Base-by-base conservation (phyloP, 2,329 filamentous ascomycete genomes). In the Alternaria angustiovoidea region DNA sequence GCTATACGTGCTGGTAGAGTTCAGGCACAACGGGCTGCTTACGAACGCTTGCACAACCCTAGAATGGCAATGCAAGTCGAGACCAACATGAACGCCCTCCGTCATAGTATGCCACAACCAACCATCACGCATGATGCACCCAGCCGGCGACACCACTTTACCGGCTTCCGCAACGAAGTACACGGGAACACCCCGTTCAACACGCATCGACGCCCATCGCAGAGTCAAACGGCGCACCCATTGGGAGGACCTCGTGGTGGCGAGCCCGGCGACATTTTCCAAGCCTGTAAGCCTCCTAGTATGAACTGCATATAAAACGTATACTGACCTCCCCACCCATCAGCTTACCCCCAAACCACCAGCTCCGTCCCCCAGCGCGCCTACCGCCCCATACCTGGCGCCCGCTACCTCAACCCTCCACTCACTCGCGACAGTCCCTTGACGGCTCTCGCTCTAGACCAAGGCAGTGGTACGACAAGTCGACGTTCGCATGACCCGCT, bases 1-100 rank as follows among this genome's bases (percentile, higher is more conserved):
- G 14, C 16, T 34, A 18, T 46, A 22, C 61, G 36, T 20, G 34
- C 32, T n/a, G 58, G 62, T 9, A 64, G 61, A 54, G 64, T 67
- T 18, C 67, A 63, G 46, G 55, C 53, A 12, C 67, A 70, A 12
- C 49, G 66, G 36, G 63, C 51, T n/a, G 62, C 61, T 2, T 66
- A 64, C 34, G 68, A 66, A 32, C 64, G 58, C 16, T 39, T 68
- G 48, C 65, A 66, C 4, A 61, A 63, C 34, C n/a, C 22, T 12
- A n/a, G 14, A n/a, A 24, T 24, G 39, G 16, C 26, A 26, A 30
- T 47, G 47, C 59, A 51, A 41, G 46, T 41, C 36, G 39, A 46
- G 20, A 34, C 53, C 24, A 41, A 56, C 32, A 61, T 42, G 7
- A 36, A 20, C 4, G 18, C 55, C 4, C 44, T 58, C 22, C 61